A percentile compares a stretch with the other conserved stretches of the same genome.
phyloP scores from a whole-genome alignment of 2,329 filamentous ascomycete genomes.

The Teratosphaeria viscida region DNA sequence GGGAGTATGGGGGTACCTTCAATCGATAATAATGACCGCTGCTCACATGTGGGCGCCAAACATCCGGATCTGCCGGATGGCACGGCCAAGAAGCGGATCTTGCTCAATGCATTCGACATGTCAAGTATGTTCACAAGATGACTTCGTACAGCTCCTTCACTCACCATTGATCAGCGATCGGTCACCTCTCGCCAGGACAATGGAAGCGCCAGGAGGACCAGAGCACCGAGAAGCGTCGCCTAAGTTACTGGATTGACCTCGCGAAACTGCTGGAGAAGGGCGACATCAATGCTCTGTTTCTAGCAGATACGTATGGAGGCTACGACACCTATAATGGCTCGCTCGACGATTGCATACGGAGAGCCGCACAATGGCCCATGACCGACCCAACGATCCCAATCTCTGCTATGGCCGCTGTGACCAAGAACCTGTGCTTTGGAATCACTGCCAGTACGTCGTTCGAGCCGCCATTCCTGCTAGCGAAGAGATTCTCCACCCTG shows the following conservation, averaged over 20 bases:
- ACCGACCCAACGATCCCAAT: constrained; percentile 56
- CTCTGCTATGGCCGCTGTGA: constrained; percentile 56
- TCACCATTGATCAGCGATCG: neutral
- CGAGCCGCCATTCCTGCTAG: constrained; percentile 51
- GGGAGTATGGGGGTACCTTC: neutral
- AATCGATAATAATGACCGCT: neutral
- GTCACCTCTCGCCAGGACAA: constrained; percentile 35
- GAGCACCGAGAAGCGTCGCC: constrained; percentile 45
- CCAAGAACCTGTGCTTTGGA: constrained; percentile 52
- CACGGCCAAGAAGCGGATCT: neutral
- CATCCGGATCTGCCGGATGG: neutral
- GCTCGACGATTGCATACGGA: constrained; percentile 37
- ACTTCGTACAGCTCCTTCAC: neutral
- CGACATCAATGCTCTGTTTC: constrained; percentile 54
- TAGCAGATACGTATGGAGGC: constrained; percentile 56
- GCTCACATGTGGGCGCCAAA: neutral
- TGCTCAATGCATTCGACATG: neutral
- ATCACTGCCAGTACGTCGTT: constrained; percentile 55
- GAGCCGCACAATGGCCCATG: constrained; percentile 42
- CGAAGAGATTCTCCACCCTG: constrained; percentile 51
- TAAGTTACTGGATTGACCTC: constrained; percentile 55
- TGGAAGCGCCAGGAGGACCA: constrained; percentile 54
- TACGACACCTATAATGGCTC: constrained; percentile 50
- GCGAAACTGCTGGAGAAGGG: constrained; percentile 53
- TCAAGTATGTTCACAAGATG: neutral